phyloP scores from a whole-genome alignment of 345 rosid species.

The Eucalyptus globulus region DNA sequence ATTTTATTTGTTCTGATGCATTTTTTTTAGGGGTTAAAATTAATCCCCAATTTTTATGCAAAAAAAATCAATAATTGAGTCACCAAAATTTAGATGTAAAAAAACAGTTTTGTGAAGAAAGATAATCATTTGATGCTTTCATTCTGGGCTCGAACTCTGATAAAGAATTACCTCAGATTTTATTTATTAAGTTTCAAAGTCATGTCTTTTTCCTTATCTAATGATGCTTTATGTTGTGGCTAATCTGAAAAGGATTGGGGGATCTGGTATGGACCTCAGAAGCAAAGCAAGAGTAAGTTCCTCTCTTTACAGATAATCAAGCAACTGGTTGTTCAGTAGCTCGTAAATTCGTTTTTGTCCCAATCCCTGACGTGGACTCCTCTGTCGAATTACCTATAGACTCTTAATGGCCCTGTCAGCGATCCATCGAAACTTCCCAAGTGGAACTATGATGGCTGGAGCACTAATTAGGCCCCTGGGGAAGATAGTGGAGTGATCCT shows the following conservation, averaged over 20 bases:
- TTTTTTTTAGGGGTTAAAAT: too few species aligned
- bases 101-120: not conserved
- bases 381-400: constrained; percentile 6
- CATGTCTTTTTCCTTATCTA: not conserved
- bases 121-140: not conserved
- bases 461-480: constrained; percentile 91
- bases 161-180: not conserved
- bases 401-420: constrained; percentile 41
- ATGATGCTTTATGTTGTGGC: not conserved
- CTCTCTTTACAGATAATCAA: not conserved
- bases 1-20: too few species aligned
- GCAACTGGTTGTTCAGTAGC: not conserved
- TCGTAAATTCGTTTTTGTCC: not conserved
- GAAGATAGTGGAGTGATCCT: constrained; percentile 86
- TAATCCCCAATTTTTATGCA: too few species aligned
- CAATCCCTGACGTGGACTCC: not conserved
- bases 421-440: constrained; percentile 58
- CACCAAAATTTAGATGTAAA: too few species aligned
- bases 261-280: constrained; percentile 76
- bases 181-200: not conserved
- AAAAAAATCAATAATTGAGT: too few species aligned
- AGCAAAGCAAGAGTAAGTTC: constrained; percentile 77
- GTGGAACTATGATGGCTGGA: constrained; percentile 88
- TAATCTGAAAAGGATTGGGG: constrained; percentile 54
- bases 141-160: not conserved